These are phyloP conservation scores for Eimeria nieschulzi DNA, from an alignment of 169 alveolate genomes.

Conservation along the genomic window DNA sequence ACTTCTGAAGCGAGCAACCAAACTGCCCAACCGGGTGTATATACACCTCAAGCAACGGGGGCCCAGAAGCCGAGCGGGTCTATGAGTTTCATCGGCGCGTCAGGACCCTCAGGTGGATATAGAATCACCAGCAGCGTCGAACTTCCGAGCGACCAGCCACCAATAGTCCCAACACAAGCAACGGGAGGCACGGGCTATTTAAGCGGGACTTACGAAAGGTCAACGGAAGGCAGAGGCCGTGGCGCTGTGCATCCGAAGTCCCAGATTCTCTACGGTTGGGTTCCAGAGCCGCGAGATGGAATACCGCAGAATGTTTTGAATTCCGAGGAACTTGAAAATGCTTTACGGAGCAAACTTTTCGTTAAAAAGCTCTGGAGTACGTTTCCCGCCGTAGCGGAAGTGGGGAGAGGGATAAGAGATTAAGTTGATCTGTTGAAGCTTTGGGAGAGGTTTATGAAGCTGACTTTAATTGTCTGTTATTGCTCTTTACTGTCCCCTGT, in stretches of 20 bases:
- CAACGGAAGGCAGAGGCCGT: no score
- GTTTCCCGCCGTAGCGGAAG: background rate
- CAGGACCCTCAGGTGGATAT: background rate
- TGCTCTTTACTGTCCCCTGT: background rate
- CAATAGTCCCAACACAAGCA: background rate
- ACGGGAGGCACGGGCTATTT: background rate
- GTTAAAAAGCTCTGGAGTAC: background rate
- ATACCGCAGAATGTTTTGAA: background rate
- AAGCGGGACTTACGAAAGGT: no score
- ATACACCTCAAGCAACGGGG: no score
- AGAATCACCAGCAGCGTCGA: background rate
- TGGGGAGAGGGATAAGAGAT: background rate
- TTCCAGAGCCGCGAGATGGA: background rate
- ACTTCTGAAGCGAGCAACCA: no score
- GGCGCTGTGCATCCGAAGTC: background rate
- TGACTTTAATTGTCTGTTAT: no score
- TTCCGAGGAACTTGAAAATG: background rate
- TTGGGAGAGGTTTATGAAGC: background rate
- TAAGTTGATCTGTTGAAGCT: background rate
- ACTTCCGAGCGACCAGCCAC: background rate
- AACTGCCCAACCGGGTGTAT: no score
- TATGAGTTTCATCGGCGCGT: background rate
- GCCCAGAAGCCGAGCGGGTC: no score
- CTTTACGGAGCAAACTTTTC: background rate
- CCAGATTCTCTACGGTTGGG: slow-evolving; percentile 15